These are phyloP conservation scores for Huntiella savannae DNA, from an alignment of 2,329 filamentous ascomycete genomes.

Conservation along the genomic window DNA sequence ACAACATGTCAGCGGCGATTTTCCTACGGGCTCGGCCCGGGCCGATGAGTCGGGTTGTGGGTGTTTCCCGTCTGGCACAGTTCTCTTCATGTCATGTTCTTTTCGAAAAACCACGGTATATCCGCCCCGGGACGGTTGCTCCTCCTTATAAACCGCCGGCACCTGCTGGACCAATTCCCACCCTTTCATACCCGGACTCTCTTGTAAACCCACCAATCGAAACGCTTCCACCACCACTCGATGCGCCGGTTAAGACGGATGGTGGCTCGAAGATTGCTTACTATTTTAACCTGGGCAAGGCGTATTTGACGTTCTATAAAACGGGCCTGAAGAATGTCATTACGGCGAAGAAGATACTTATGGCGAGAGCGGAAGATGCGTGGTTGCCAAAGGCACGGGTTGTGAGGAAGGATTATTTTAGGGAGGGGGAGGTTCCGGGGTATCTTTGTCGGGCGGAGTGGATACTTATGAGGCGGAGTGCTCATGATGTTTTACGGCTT, in stretches of 20 bases:
- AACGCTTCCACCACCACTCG: conserved; percentile 53
- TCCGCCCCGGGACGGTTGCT: not conserved
- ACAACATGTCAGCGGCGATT: too few species aligned
- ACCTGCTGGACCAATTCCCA: not conserved
- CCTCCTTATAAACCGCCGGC: not conserved
- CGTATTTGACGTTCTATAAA: conserved; percentile 77
- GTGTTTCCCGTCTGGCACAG: too few species aligned
- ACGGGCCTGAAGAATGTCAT: conserved; percentile 58
- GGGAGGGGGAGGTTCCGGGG: conserved; percentile 43
- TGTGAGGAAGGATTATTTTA: conserved; percentile 25
- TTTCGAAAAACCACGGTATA: not conserved
- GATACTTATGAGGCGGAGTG: conserved; percentile 48
- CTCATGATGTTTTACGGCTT: conserved; percentile 56
- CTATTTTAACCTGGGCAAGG: conserved; percentile 46
- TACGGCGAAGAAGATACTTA: conserved; percentile 39
- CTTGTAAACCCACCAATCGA: conserved; percentile 49
- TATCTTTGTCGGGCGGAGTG: conserved; percentile 43
- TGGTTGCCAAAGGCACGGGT: conserved; percentile 27
- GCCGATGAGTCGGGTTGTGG: too few species aligned
- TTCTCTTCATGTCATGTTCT: too few species aligned
- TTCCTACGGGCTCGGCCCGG: too few species aligned
- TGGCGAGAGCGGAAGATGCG: conserved; percentile 5
- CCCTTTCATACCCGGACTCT: conserved; percentile 5
- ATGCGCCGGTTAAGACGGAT: conserved; percentile 30
- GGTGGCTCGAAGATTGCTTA: conserved; percentile 27